A percentile compares a stretch with the other conserved stretches of the same genome.
Conservation (phyloP, 2,329 filamentous ascomycete species). For the Claviceps sorghi region DNA sequence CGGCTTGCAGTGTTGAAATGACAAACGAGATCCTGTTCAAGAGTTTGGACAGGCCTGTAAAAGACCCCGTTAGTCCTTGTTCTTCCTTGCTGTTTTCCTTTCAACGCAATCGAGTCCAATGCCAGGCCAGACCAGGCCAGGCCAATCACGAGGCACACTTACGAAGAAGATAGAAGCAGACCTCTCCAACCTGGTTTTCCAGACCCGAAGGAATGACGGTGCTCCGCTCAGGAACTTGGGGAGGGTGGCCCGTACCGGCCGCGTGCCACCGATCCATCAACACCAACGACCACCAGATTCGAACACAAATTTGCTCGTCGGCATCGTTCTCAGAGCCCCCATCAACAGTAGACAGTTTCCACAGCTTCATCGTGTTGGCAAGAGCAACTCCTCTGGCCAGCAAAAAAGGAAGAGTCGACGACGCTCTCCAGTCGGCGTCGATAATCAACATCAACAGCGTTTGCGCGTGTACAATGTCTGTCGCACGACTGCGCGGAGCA, state of each 20-base stretch:
- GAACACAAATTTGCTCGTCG: slow-evolving; percentile 45
- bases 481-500: slow-evolving; percentile 21
- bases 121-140: no score
- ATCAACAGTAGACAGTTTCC: slow-evolving; percentile 26
- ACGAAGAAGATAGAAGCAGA: slow-evolving; percentile 50
- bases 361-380: slow-evolving; percentile 50
- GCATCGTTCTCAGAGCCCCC: slow-evolving; percentile 40
- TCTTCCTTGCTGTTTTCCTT: not conserved
- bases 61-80: not conserved
- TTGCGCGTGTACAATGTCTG: slow-evolving; percentile 48
- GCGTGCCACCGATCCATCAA: slow-evolving; percentile 62
- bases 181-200: slow-evolving; percentile 44
- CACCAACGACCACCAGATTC: slow-evolving; percentile 59
- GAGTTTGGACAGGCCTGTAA: slow-evolving; percentile 39
- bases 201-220: slow-evolving; percentile 47
- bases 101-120: not conserved
- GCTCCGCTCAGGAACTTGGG: slow-evolving; percentile 47
- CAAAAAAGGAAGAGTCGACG: slow-evolving; percentile 33
- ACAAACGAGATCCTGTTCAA: slow-evolving; percentile 28
- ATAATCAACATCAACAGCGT: slow-evolving; percentile 51
- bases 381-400: slow-evolving; percentile 52
- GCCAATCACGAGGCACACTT: slow-evolving; percentile 19
- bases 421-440: slow-evolving; percentile 42
- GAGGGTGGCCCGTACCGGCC: slow-evolving; percentile 46
- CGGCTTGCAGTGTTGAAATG: slow-evolving; percentile 22